Conservation (phyloP, 306 rosid genomes). For the Cicer judaicum region DNA sequence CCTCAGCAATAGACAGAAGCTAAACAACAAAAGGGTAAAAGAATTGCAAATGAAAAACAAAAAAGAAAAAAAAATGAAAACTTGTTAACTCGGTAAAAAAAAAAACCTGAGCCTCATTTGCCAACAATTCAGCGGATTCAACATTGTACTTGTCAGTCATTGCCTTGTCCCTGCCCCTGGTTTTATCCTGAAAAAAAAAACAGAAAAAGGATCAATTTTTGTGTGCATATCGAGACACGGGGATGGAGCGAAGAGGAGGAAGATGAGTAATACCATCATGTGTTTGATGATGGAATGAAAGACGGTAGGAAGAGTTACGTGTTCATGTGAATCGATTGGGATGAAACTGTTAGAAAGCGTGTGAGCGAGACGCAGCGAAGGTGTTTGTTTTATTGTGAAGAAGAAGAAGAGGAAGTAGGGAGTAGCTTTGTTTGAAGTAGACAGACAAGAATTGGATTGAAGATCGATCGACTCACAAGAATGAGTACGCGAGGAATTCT, state of each 20-base stretch:
- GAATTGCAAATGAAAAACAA: neutral
- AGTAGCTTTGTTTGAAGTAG: neutral
- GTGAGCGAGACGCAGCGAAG: neutral
- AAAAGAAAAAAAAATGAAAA: neutral
- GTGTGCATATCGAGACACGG: neutral
- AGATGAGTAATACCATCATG: constrained; percentile 35
- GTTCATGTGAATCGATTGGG: neutral
- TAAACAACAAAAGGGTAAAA: constrained; percentile 23
- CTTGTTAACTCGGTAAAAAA: neutral
- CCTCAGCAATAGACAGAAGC: constrained; percentile 54
- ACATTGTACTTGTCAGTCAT: constrained; percentile 65
- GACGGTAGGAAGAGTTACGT: neutral
- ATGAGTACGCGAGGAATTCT: too few species aligned
- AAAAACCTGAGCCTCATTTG: constrained; percentile 74
- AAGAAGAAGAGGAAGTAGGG: neutral
- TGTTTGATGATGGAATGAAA: neutral
- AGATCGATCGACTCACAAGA: neutral
- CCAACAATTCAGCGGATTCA: constrained; percentile 70
- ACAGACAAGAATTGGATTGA: neutral
- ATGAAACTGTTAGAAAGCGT: neutral
- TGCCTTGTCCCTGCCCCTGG: constrained; percentile 31
- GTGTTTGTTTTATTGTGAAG: neutral
- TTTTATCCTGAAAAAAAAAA: constrained; percentile 46
- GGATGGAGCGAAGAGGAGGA: neutral
- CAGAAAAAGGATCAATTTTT: neutral